Conservation (phyloP, 768 basidiomycete species). For the Gloeostereum incarnatum region DNA sequence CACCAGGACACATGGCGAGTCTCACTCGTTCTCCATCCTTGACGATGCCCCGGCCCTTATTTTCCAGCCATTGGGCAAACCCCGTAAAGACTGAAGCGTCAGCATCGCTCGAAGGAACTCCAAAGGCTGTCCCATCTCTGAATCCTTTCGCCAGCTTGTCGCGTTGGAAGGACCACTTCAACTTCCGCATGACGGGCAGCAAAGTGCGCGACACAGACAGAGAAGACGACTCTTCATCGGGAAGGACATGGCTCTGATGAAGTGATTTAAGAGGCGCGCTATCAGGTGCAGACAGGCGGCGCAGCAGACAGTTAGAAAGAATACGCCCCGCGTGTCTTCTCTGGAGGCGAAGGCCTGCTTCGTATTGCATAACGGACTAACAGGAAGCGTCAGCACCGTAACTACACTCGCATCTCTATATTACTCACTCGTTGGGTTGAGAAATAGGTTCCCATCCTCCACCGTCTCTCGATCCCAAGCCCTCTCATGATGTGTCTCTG, state of each 20-base stretch:
- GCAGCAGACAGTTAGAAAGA: slow-evolving; percentile 44
- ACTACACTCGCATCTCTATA: slow-evolving; percentile 3
- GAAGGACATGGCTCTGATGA: slow-evolving; percentile 42
- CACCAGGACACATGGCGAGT: slow-evolving; percentile 58
- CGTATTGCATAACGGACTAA: slow-evolving; percentile 63
- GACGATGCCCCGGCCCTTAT: slow-evolving; percentile 36
- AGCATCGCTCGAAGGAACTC: slow-evolving; percentile 5
- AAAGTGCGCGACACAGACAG: slow-evolving; percentile 48
- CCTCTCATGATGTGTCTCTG: slow-evolving; percentile 66
- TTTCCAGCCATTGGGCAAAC: slow-evolving; percentile 49
- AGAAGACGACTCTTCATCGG: slow-evolving; percentile 55
- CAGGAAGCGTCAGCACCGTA: slow-evolving; percentile 3
- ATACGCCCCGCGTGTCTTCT: slow-evolving; percentile 43
- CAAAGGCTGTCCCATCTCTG: slow-evolving; percentile 28
- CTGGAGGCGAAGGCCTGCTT: slow-evolving; percentile 42
- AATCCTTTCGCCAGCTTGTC: slow-evolving; percentile 54
- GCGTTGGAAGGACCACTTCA: slow-evolving; percentile 64
- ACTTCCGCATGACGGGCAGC: slow-evolving; percentile 50
- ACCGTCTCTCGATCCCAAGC: slow-evolving; percentile 53
- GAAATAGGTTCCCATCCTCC: slow-evolving; percentile 59
- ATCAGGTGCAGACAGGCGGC: slow-evolving; percentile 27
- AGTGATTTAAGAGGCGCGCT: slow-evolving; percentile 30
- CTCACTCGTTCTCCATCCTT: slow-evolving; percentile 57
- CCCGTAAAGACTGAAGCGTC: slow-evolving; percentile 21
- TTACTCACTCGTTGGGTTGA: slow-evolving; percentile 47